Percentiles rank a stretch among this genome's conserved stretches.
phyloP scores from a whole-genome alignment of 768 basidiomycete species.

The Agaricus bisporus region DNA sequence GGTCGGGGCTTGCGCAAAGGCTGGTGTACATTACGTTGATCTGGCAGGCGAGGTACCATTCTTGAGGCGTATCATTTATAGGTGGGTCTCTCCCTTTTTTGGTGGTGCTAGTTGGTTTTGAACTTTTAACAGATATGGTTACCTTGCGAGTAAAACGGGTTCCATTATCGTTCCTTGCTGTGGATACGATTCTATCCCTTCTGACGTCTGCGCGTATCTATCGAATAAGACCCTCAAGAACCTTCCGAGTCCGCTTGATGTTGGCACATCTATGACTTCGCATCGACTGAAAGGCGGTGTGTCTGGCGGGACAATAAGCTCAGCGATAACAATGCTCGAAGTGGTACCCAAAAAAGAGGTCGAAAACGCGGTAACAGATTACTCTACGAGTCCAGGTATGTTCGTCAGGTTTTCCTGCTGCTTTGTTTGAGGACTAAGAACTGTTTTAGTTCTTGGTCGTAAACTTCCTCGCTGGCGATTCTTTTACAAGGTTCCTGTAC shows the following conservation, averaged over 20 bases:
- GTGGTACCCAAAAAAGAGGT: slow-evolving; percentile 29
- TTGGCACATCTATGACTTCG: slow-evolving; percentile 55
- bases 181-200: slow-evolving; percentile 74
- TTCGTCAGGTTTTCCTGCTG: neutral
- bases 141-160: slow-evolving; percentile 59
- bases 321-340: slow-evolving; percentile 30
- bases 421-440: neutral
- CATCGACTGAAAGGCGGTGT: slow-evolving; percentile 41
- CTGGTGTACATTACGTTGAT: slow-evolving; percentile 84
- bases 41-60: slow-evolving; percentile 70
- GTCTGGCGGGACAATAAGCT: slow-evolving; percentile 62
- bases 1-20: slow-evolving; percentile 63
- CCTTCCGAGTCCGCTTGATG: slow-evolving; percentile 20
- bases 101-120: neutral
- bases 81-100: slow-evolving; percentile 32
- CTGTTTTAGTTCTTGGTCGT: neutral
- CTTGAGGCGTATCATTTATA: slow-evolving; percentile 53
- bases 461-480: slow-evolving; percentile 12
- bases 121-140: slow-evolving; percentile 51
- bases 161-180: slow-evolving; percentile 76
- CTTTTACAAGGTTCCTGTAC: slow-evolving; percentile 32
- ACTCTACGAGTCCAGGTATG: slow-evolving; percentile 38
- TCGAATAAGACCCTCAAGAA: slow-evolving; percentile 64
- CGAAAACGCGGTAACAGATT: slow-evolving; percentile 24
- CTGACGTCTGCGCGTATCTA: slow-evolving; percentile 64